Conservation (phyloP, 352 stramenopile species). For the Pythium biforme region DNA sequence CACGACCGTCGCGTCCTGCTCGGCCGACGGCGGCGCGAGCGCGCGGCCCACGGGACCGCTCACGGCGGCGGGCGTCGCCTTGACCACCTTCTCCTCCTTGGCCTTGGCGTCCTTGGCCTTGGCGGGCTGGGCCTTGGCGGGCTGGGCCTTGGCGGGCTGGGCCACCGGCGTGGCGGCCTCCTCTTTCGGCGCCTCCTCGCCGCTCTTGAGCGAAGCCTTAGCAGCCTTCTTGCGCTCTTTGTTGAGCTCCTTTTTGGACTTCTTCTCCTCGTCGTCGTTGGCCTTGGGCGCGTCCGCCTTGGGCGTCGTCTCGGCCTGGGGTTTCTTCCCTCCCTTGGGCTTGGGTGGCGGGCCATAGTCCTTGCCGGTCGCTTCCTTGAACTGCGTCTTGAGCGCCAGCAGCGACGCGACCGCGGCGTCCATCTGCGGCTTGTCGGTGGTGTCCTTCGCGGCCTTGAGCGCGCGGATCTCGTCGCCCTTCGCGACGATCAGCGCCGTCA, state of each 20-base stretch:
- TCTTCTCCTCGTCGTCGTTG: conserved; percentile 53
- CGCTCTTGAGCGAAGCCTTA: conserved; percentile 69
- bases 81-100: neutral
- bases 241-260: conserved; percentile 88
- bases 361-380: conserved; percentile 71
- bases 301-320: conserved; percentile 15
- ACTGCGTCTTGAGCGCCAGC: conserved; percentile 73
- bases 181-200: conserved; percentile 27
- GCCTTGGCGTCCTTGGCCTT: conserved; percentile 21
- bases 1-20: conserved; percentile 57
- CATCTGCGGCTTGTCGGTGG: conserved; percentile 43
- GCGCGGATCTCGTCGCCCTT: conserved; percentile 72
- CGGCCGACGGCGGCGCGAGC: conserved; percentile 39
- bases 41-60: conserved; percentile 34
- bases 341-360: conserved; percentile 66
- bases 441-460: conserved; percentile 65
- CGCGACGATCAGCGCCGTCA: conserved; percentile 57
- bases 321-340: conserved; percentile 67
- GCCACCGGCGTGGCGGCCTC: conserved; percentile 56
- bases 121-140: neutral
- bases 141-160: conserved; percentile 4
- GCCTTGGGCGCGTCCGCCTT: neutral
- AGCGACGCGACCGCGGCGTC: conserved; percentile 53
- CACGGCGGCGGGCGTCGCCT: neutral
- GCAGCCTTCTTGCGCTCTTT: conserved; percentile 87